phyloP scores from a whole-genome alignment of 2,329 filamentous ascomycete species.

The Diaporthe humulicola region DNA sequence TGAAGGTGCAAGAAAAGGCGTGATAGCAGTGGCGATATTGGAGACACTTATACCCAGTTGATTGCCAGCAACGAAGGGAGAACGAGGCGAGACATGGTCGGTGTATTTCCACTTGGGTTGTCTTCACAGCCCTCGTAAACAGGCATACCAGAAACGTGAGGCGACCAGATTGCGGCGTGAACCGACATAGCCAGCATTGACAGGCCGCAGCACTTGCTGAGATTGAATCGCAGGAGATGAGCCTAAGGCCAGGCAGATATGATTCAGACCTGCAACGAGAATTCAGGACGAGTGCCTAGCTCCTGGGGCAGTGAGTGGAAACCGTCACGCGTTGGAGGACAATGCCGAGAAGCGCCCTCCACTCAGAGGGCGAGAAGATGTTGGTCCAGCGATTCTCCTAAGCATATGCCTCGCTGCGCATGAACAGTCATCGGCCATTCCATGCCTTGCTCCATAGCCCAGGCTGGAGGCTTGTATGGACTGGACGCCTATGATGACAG shows the following conservation, averaged over 20 bases:
- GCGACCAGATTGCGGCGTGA: slow-evolving; percentile 1
- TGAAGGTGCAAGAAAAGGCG: not conserved
- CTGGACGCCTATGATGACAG: slow-evolving; percentile 22
- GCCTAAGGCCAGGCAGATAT: slow-evolving; percentile 23
- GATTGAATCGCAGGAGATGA: not conserved
- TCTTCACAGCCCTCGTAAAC: slow-evolving; percentile 15
- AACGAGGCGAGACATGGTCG: not conserved
- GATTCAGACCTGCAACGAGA: slow-evolving; percentile 1
- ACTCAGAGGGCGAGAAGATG: slow-evolving; percentile 12
- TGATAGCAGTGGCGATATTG: not conserved
- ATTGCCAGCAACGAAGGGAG: not conserved
- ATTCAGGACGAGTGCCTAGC: not conserved
- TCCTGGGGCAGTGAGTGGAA: not conserved
- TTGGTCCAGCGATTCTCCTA: slow-evolving; percentile 3
- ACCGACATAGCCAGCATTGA: slow-evolving; percentile 15
- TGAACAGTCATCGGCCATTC: slow-evolving; percentile 17
- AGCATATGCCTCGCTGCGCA: slow-evolving; percentile 26
- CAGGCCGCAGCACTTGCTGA: slow-evolving; percentile 14
- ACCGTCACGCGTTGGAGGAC: not conserved
- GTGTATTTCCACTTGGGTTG: slow-evolving; percentile 3
- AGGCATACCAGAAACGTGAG: not conserved
- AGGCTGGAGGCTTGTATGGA: not conserved
- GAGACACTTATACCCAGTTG: not conserved
- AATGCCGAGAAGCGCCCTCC: not conserved
- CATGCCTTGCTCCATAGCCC: not conserved